Evolutionary conservation across 257 asterid species (phyloP).

Genomic region (Euphrasia confusa): DNA sequence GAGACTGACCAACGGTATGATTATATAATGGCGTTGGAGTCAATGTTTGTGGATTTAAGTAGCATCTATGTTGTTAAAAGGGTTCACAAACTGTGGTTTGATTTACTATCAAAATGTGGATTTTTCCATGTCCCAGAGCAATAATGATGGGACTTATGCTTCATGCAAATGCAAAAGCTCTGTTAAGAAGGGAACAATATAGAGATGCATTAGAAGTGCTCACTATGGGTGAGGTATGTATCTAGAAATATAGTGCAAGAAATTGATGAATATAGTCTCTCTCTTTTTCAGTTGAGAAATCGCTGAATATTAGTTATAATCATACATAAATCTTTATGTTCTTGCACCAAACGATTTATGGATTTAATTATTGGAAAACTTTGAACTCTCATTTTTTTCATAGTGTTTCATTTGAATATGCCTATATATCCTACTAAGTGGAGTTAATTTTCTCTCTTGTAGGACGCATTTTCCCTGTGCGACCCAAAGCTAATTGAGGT

Average conservation of each 20-base stretch:
- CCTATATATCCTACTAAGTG: neutral
- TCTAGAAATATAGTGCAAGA: neutral
- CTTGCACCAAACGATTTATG: neutral
- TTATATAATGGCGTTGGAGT: constrained; percentile 3
- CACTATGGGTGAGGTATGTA: constrained; percentile 62
- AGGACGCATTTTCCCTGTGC: constrained; percentile 85
- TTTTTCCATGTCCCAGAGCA: constrained; percentile 47
- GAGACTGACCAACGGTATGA: constrained; percentile 86
- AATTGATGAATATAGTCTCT: neutral
- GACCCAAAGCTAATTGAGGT: constrained; percentile 58
- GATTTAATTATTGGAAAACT: neutral
- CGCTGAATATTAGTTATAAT: neutral
- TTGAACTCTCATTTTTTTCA: neutral
- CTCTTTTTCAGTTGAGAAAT: neutral
- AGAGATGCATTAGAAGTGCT: constrained; percentile 92
- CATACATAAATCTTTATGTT: neutral
- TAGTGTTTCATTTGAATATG: too few species aligned
- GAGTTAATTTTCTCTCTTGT: neutral
- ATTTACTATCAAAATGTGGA: neutral
- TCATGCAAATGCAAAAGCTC: constrained; percentile 77
- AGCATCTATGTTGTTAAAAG: constrained; percentile 10
- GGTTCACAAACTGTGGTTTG: neutral
- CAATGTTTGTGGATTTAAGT: constrained; percentile 15
- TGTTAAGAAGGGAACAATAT: constrained; percentile 53
- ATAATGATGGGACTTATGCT: constrained; percentile 98